Evolutionary conservation across 2,329 filamentous ascomycete species (phyloP).

Genomic region (Sclerotinia glacialis): DNA sequence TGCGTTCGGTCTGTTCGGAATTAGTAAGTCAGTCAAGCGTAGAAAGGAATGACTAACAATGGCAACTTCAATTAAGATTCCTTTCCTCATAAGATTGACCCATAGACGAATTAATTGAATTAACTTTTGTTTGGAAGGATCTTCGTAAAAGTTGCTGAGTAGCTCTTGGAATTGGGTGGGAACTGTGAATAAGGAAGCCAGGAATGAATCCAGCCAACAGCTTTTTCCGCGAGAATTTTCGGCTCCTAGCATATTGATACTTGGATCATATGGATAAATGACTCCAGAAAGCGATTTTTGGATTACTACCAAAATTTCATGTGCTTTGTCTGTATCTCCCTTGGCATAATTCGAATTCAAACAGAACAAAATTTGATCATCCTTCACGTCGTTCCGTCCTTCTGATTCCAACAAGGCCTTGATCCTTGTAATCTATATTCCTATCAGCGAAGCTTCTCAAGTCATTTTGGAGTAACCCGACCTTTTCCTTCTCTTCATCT

Average conservation of each 20-base stretch:
- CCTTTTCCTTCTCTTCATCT: constrained; percentile 52
- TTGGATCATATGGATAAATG: constrained; percentile 70
- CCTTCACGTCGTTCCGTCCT: constrained; percentile 55
- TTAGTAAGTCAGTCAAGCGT: constrained; percentile 24
- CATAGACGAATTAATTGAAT: constrained; percentile 79
- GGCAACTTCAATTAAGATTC: constrained; percentile 80
- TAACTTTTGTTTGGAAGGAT: constrained; percentile 68
- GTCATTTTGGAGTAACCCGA: constrained; percentile 15
- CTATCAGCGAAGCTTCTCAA: constrained; percentile 19
- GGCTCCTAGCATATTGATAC: constrained; percentile 73
- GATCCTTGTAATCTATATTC: constrained; percentile 49
- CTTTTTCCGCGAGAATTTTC: constrained; percentile 83
- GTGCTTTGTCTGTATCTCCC: constrained; percentile 70
- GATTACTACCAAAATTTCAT: constrained; percentile 73
- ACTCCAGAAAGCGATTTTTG: constrained; percentile 79
- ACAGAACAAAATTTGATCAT: constrained; percentile 62
- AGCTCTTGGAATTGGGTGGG: constrained; percentile 87
- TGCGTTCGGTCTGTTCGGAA: constrained; percentile 63
- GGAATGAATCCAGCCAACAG: constrained; percentile 87
- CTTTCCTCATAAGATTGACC: constrained; percentile 87
- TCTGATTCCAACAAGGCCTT: constrained; percentile 50
- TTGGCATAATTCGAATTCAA: constrained; percentile 61
- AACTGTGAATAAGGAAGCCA: constrained; percentile 94
- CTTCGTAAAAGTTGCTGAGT: constrained; percentile 69
- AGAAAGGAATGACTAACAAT: constrained; percentile 55